Base-by-base conservation (phyloP, 345 rosid genomes). In the Cardamine chenopodiifolia region DNA sequence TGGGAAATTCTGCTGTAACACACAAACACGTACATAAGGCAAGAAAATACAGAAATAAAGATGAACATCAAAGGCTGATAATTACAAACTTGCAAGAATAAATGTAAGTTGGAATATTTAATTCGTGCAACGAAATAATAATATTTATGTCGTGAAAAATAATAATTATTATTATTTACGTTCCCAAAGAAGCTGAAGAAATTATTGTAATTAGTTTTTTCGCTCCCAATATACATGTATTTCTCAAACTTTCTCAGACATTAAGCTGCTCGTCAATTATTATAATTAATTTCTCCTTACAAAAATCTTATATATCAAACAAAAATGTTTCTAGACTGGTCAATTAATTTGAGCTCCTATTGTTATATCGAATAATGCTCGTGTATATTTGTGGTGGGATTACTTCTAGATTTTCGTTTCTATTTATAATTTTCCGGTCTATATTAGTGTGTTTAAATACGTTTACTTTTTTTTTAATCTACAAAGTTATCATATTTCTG, bases 41-140 rank as follows among this genome's bases (percentile, higher is more conserved):
- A 59, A 67, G 11, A 60, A 59, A 67, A 67, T 20, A 19, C 73
- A 20, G 5, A 66, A 59, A 15, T 23, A 13, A 40, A 54, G 20
- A 50, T 40, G 69, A 39, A 40, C 63, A 52, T 8, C 32, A 32
- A 76, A 61, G 74, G 26, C 42, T 39, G 50, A 53, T 76, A 32
- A 42, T 61, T 69, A 69, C 75, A 29, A 69, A 68, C 54, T 15
- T 76, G 23, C 63, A 62, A 44, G 47, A 44, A 69, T 62, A 44
- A 59, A 7, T 75, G 37, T 50, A 31, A 69, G 73, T 49, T 62
- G 22, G 22, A 42, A 8, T 0, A 52, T 31, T 44, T 42, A 22
- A 53, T 69, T 42, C 74, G 42, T 76, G 79, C 70, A 62, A 54
- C 31, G 39, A 44, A 39, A 68, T 62, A n/a, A 68, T 75, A 29